phyloP scores from a whole-genome alignment of 2,329 filamentous ascomycete genomes.

The Alternaria novae-zelandiae region DNA sequence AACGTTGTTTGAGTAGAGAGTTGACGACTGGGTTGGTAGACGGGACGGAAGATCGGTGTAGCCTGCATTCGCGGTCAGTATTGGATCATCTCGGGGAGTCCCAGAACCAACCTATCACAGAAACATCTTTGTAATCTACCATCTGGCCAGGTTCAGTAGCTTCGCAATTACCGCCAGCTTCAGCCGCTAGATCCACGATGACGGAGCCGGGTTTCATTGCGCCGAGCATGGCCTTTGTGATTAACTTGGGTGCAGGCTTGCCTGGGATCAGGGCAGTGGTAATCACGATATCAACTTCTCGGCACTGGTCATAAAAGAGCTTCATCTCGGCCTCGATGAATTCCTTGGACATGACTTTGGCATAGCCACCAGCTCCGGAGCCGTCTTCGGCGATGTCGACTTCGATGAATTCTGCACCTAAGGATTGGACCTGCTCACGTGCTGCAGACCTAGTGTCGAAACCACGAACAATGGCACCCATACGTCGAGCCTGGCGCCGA shows the following conservation, averaged over 20 bases:
- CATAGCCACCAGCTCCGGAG: slow-evolving; percentile 83
- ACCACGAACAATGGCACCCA: slow-evolving; percentile 87
- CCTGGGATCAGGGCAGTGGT: slow-evolving; percentile 92
- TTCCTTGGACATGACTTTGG: slow-evolving; percentile 92
- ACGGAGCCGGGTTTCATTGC: slow-evolving; percentile 92
- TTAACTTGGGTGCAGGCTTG: slow-evolving; percentile 80
- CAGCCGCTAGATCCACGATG: slow-evolving; percentile 85
- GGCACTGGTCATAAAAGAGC: slow-evolving; percentile 84
- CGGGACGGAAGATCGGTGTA: slow-evolving; percentile 89
- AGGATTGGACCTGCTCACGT: slow-evolving; percentile 86
- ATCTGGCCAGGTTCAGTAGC: slow-evolving; percentile 77
- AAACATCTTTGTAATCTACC: slow-evolving; percentile 75
- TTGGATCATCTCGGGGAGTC: too few species aligned
- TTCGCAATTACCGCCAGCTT: slow-evolving; percentile 88
- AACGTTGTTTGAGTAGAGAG: slow-evolving; percentile 92
- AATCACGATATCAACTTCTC: slow-evolving; percentile 90
- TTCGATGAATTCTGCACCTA: slow-evolving; percentile 89
- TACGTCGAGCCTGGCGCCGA: slow-evolving; percentile 67
- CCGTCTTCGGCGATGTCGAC: slow-evolving; percentile 86
- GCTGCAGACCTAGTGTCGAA: slow-evolving; percentile 92
- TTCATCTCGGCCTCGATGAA: slow-evolving; percentile 95
- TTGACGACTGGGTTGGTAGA: slow-evolving; percentile 86
- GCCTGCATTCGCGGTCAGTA: slow-evolving; percentile 52
- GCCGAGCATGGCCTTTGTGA: slow-evolving; percentile 79
- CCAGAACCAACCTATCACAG: slow-evolving; percentile 71